A percentile compares a stretch with the other conserved stretches of the same genome.
These are phyloP conservation scores for Cucumis cinereus DNA, from an alignment of 306 rosid genomes.

Conservation along the genomic window DNA sequence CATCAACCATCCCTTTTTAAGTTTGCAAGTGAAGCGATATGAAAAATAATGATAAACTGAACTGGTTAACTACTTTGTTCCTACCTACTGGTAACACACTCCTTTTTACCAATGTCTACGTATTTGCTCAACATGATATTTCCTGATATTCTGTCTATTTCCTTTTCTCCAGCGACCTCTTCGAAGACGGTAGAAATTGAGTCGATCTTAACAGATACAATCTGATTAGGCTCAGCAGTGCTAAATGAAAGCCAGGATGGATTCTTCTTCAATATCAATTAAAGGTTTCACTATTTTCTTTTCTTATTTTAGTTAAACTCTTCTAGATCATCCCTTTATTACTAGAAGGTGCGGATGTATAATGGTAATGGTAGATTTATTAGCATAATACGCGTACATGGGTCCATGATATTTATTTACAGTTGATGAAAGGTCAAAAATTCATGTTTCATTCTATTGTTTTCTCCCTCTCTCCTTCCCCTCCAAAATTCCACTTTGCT, in stretches of 20 bases:
- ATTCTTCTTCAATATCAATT: neutral
- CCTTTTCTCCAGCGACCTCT: slow-evolving; percentile 3
- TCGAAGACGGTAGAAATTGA: slow-evolving; percentile 4
- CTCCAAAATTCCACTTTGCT: too few relatives aligned
- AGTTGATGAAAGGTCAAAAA: too few relatives aligned
- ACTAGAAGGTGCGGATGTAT: neutral
- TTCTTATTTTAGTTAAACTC: neutral
- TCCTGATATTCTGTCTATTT: neutral
- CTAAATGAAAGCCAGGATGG: neutral
- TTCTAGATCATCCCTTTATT: neutral
- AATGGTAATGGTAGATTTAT: too few relatives aligned
- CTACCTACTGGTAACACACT: neutral
- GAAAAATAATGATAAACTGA: neutral
- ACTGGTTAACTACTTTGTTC: neutral
- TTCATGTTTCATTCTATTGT: too few relatives aligned
- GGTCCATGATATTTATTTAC: too few relatives aligned
- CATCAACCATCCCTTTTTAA: neutral
- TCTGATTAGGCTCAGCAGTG: neutral
- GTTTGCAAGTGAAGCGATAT: neutral
- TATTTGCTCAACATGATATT: neutral
- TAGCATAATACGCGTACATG: too few relatives aligned
- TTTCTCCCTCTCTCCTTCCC: too few relatives aligned
- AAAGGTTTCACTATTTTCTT: neutral
- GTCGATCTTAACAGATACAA: neutral
- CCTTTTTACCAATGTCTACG: neutral